Evolutionary conservation across 208 protist genomes (phyloP), one percentile per base, ranked within the genome.

Genomic region (Polymyxa betae): DNA sequence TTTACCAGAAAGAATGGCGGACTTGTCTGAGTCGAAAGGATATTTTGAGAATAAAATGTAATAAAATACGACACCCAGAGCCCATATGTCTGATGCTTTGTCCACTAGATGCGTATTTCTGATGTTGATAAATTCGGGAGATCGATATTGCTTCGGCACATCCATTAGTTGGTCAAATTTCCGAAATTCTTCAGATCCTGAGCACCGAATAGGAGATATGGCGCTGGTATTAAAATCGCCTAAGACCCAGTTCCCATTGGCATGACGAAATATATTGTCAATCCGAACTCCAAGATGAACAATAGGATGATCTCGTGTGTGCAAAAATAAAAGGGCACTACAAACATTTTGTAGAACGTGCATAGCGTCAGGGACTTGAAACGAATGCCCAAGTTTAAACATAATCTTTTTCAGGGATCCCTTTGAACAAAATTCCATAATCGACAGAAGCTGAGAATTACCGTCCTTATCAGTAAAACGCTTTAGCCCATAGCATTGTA

Each of bases 381-480:
- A 43, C n/a, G 72, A 45, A 12, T 12, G 12, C 10, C 72, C 72
- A 20, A 5, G 5, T 82, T 35, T 82, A 5, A n/a, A 20, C 72
- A 82, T 82, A 5, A 45, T 5, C 12, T 82, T 5, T 82, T 82
- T 82, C n/a, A 82, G n/a, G 40, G 72, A 82, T 43, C 72, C 72
- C 5, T n/a, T n/a, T 38, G 72, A 35, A 35, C 72, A 82, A 43
- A 45, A 82, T n/a, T 82, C 72, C 5, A 82, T 20, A 43, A 82
- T 82, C 35, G 35, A n/a, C n/a, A 82, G n/a, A 43, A 5, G 5
- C 35, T 82, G 35, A 20, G 72, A 82, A n/a, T 82, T 82, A 20
- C 72, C 72, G n/a, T 82, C 72, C n/a, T 82, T 82, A n/a, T 82
- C 72, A 35, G n/a, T 43, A 82, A 82, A 82, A 5, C 72, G 72